Percentiles rank a stretch among this genome's conserved stretches.
phyloP scores from a whole-genome alignment of 805 yeast genomes.

The Saccharomycopsis fodiens region DNA sequence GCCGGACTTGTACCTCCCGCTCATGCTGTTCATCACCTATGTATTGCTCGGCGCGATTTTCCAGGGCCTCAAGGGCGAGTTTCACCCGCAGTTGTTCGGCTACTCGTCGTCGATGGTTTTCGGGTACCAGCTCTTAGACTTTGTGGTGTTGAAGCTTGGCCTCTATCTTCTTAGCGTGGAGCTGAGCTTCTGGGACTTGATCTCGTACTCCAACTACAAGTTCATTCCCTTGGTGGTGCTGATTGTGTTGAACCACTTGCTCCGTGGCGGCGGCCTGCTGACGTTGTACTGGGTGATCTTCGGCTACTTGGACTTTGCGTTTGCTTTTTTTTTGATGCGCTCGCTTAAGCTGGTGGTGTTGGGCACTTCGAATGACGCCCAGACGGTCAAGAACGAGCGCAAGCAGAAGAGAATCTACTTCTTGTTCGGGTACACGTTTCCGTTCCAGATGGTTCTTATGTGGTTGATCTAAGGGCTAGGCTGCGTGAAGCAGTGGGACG shows the following conservation, averaged over 20 bases:
- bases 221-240: constrained; percentile 71
- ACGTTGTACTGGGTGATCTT: constrained; percentile 15
- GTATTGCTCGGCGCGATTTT: constrained; percentile 75
- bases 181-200: constrained; percentile 71
- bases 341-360: constrained; percentile 19
- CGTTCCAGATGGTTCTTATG: constrained; percentile 21
- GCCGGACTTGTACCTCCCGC: constrained; percentile 92
- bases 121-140: constrained; percentile 74
- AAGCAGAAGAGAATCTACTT: constrained; percentile 20
- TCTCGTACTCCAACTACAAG: constrained; percentile 90
- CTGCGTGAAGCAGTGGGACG: too few species aligned
- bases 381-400: constrained; percentile 19
- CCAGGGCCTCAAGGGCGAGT: constrained; percentile 80
- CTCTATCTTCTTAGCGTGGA: constrained; percentile 70
- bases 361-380: constrained; percentile 20
- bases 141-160: constrained; percentile 69
- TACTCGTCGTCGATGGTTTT: constrained; percentile 78
- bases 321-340: constrained; percentile 21
- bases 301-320: constrained; percentile 20
- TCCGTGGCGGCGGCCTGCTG: neutral
- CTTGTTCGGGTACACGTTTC: constrained; percentile 19
- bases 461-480: constrained; percentile 13
- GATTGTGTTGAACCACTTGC: constrained; percentile 28
- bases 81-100: constrained; percentile 90
- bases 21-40: constrained; percentile 88